Evolutionary conservation across 371 early-diverging fungal genomes (phyloP).

Genomic region (Mortierella sp.): DNA sequence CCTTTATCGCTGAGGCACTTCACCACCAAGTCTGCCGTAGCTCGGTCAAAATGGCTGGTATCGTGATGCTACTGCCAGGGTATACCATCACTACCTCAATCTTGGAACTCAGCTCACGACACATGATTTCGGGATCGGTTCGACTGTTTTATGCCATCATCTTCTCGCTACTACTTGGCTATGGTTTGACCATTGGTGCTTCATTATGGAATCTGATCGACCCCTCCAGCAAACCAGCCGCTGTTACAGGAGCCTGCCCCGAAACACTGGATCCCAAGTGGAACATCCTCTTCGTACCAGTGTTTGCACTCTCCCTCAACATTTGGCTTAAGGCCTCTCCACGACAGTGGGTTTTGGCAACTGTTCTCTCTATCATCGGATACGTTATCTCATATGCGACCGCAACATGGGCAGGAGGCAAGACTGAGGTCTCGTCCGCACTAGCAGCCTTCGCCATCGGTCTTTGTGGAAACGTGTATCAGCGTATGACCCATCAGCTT

Average conservation of each 20-base stretch:
- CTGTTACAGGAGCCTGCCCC: slow-evolving; percentile 24
- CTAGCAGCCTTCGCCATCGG: slow-evolving; percentile 68
- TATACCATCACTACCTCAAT: slow-evolving; percentile 77
- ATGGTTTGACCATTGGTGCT: slow-evolving; percentile 80
- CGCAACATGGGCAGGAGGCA: slow-evolving; percentile 29
- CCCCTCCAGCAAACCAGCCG: slow-evolving; percentile 31
- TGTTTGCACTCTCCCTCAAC: slow-evolving; percentile 54
- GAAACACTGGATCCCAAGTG: slow-evolving; percentile 37
- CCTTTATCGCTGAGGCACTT: slow-evolving; percentile 65
- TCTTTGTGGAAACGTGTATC: slow-evolving; percentile 65
- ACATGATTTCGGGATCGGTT: slow-evolving; percentile 83
- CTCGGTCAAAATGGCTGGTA: slow-evolving; percentile 70
- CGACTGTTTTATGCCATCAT: slow-evolving; percentile 84
- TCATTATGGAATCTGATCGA: slow-evolving; percentile 59
- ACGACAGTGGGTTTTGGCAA: slow-evolving; percentile 53
- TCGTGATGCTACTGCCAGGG: slow-evolving; percentile 78
- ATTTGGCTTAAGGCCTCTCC: slow-evolving; percentile 56
- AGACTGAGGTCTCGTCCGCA: slow-evolving; percentile 60
- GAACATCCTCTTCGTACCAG: slow-evolving; percentile 54
- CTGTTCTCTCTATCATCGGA: slow-evolving; percentile 40
- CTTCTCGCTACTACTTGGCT: slow-evolving; percentile 77
- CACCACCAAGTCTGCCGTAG: slow-evolving; percentile 62
- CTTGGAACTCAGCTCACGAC: slow-evolving; percentile 84
- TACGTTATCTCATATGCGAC: slow-evolving; percentile 35
- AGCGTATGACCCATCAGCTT: slow-evolving; percentile 65